Evolutionary conservation across 2,329 filamentous ascomycete species (phyloP), one percentile per base, ranked within the genome.

Genomic region (Paracoccidioides lutzii): DNA sequence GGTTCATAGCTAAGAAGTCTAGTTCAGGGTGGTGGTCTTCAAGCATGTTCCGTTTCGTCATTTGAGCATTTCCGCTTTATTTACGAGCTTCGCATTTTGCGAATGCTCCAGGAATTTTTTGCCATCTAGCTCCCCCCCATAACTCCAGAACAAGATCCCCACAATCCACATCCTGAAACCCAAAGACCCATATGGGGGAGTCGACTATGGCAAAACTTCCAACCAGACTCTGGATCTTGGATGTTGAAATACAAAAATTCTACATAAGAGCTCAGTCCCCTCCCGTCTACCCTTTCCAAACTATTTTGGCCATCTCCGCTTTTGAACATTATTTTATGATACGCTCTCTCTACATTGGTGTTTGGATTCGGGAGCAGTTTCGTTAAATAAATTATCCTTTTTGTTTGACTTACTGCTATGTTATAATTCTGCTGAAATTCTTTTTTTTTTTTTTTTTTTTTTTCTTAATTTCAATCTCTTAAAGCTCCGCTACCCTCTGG

Each of bases 161-260:
- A 52, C 37, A 15, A 22, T 37, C 22, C 38, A 32, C n/a, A 5
- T 15, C 12, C 12, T 52, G 49, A 42, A 52, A 42, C 49, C 49
- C 49, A 9, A 40, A 52, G 49, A n/a, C 49, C 15, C 37, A 32
- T 66, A 64, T 64, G 65, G 65, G 63, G 64, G 63, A 66, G 61
- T 59, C 63, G 62, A 62, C 38, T 55, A 56, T 59, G 58, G 54
- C 52, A 53, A 54, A 46, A 8, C 7, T 54, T 22, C 10, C 30
- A 56, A 37, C 37, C n/a, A 43, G 22, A 15, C 22, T 48, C 32
- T 42, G 46, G 42, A 58, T 49, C 53, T 55, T 40, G 42, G 54
- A 43, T 32, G 28, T n/a, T 52, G 60, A 62, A 58, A 59, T 55
- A 54, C 56, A 40, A 56, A 60, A 58, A 58, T 58, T 45, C 49